Conservation (phyloP, 192 early-diverging fungal genomes). For the Linnemannia zychae region DNA sequence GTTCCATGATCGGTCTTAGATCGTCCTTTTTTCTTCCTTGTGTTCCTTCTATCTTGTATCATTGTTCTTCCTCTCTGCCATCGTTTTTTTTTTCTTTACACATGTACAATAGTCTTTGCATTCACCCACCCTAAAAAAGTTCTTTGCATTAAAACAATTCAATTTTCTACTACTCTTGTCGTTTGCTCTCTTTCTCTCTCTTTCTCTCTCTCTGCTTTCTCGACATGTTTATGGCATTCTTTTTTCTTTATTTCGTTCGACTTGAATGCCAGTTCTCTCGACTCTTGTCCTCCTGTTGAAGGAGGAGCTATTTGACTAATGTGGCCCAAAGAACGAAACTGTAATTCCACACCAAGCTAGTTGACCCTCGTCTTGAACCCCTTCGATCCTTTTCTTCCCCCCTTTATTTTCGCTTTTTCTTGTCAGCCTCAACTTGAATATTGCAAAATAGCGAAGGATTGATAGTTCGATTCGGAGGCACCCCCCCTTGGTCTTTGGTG, state of each 20-base stretch:
- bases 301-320: not conserved
- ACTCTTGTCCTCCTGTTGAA: too few species aligned
- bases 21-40: not conserved
- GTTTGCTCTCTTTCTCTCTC: too few species aligned
- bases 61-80: not conserved
- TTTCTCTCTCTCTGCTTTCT: too few species aligned
- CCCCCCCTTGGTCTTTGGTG: not conserved
- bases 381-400: not conserved
- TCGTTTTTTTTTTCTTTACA: not conserved
- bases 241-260: too few species aligned
- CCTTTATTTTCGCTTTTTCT: not conserved
- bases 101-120: slow-evolving; percentile 7
- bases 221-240: too few species aligned
- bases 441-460: not conserved
- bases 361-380: not conserved
- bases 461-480: not conserved
- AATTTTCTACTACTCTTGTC: not conserved
- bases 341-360: not conserved
- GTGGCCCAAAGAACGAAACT: too few species aligned
- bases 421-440: slow-evolving; percentile 2
- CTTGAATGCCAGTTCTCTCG: too few species aligned
- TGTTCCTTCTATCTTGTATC: slow-evolving; percentile 3
- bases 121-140: not conserved
- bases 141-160: not conserved
- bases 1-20: slow-evolving; percentile 27